Evolutionary conservation across 1,284 basidiomycete genomes (phyloP), one percentile per base, ranked within the genome.

Genomic region (Ustilago loliicola): DNA sequence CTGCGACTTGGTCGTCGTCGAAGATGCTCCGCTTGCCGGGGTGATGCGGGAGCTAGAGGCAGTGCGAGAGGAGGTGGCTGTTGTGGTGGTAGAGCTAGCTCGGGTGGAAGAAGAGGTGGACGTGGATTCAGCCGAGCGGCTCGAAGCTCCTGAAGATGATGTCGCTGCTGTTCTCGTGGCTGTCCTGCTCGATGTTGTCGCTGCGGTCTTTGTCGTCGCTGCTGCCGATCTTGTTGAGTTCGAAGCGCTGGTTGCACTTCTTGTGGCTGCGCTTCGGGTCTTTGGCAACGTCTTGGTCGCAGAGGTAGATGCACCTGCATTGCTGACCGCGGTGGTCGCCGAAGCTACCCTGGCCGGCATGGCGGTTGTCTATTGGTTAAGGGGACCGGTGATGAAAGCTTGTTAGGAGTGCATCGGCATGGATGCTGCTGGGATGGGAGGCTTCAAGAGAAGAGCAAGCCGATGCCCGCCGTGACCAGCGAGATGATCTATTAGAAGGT

Each of bases 291-390:
- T 15, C 48, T 67, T 72, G 10, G 52, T 54, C n/a, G 52, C 17
- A n/a, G 58, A 17, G 13, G 50, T 7, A 2, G 45, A 38, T 8
- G 42, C 25, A 9, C 42, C 40, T 21, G 50, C 38, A 19, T 45
- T 40, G 36, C 54, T 51, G 30, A 40, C 32, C 45, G 64, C 61
- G 50, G 45, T 19, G 10, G 61, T 54, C 10, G 56, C 56, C 7
- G 65, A 42, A 30, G 71, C 71, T 8, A 73, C 65, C 45, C 42
- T 67, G 6, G 38, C 65, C 38, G 71, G 71, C 71, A 73, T 73
- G 38, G n/a, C 48, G 54, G 13, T 40, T 21, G 2, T 53, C 25
- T n/a, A 13, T n/a, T 32, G 10, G 19, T 19, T n/a, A 30, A 21
- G 10, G 27, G 0, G 48, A 17, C 48, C 48, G 13, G n/a, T 34